These are phyloP conservation scores for Omphalotus guepiniiformis DNA, from an alignment of 768 basidiomycete genomes.

Conservation along the genomic window DNA sequence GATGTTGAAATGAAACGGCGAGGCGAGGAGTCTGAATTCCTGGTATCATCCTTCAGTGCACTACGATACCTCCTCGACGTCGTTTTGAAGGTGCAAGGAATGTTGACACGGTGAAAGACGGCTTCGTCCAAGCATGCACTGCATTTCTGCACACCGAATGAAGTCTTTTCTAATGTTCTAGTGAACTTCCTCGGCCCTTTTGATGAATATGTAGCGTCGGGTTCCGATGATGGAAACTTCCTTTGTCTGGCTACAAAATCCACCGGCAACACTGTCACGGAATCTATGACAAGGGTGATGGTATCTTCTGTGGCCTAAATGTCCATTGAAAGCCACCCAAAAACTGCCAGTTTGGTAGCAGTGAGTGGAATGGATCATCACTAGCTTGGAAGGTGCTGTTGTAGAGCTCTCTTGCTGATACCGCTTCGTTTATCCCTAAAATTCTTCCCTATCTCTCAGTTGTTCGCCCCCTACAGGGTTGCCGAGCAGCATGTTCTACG, in stretches of 20 bases:
- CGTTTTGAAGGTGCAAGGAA: conserved; percentile 72
- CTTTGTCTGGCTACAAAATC: conserved; percentile 83
- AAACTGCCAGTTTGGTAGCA: conserved; percentile 75
- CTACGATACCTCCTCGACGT: conserved; percentile 58
- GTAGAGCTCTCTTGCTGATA: neutral
- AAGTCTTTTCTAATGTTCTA: conserved; percentile 21
- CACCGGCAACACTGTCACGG: conserved; percentile 59
- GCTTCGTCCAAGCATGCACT: no score
- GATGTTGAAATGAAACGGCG: conserved; percentile 24
- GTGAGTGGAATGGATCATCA: conserved; percentile 82
- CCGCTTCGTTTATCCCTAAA: neutral
- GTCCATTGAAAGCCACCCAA: conserved; percentile 83
- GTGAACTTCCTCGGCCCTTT: conserved; percentile 81
- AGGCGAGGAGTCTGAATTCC: conserved; percentile 21
- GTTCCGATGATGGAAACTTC: conserved; percentile 86
- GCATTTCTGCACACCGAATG: neutral
- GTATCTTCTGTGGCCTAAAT: conserved; percentile 76
- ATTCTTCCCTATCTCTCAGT: conserved; percentile 33
- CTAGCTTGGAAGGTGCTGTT: conserved; percentile 71
- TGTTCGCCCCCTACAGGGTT: conserved; percentile 74
- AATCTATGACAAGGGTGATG: conserved; percentile 84
- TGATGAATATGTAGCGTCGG: conserved; percentile 77
- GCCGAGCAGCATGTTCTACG: no score
- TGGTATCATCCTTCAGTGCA: conserved; percentile 32
- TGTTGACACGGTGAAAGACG: conserved; percentile 83